These are phyloP conservation scores for Phialophora tarda DNA, from an alignment of 2,329 filamentous ascomycete species.

Conservation along the genomic window DNA sequence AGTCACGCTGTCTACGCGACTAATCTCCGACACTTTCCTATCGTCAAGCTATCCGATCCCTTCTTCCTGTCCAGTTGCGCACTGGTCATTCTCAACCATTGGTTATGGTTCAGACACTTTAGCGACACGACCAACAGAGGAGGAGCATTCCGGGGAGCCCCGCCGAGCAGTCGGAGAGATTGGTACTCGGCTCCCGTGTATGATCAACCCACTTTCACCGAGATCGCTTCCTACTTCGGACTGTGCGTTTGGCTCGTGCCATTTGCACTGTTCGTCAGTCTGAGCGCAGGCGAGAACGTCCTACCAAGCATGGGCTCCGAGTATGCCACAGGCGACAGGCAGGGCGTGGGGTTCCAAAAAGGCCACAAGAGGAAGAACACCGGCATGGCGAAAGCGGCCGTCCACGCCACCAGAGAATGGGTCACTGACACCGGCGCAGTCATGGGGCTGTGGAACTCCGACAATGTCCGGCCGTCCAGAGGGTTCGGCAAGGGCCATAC, in stretches of 20 bases:
- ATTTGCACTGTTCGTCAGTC: constrained; percentile 90
- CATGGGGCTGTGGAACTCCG: constrained; percentile 67
- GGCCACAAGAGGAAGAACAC: constrained; percentile 57
- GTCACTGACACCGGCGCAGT: constrained; percentile 66
- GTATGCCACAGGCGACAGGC: constrained; percentile 62
- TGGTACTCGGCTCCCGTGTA: constrained; percentile 48
- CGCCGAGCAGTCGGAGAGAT: constrained; percentile 33
- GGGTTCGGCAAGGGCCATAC: constrained; percentile 5
- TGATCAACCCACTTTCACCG: constrained; percentile 78
- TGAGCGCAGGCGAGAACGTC: constrained; percentile 94
- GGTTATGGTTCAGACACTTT: constrained; percentile 95
- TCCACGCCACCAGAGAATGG: constrained; percentile 65
- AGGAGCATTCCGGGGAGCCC: constrained; percentile 55
- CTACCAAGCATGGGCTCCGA: constrained; percentile 88
- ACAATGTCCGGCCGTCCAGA: constrained; percentile 49
- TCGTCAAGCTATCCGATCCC: constrained; percentile 86
- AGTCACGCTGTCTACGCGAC: constrained; percentile 86
- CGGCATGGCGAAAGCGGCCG: constrained; percentile 68
- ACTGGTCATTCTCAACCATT: constrained; percentile 88
- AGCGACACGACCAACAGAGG: constrained; percentile 57
- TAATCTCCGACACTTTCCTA: constrained; percentile 76
- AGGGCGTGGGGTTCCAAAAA: constrained; percentile 39
- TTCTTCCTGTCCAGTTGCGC: constrained; percentile 83
- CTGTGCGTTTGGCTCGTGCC: constrained; percentile 96
- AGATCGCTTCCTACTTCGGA: constrained; percentile 95